Base-by-base conservation (phyloP, 352 stramenopile species). In the Globisporangium carolinianum region DNA sequence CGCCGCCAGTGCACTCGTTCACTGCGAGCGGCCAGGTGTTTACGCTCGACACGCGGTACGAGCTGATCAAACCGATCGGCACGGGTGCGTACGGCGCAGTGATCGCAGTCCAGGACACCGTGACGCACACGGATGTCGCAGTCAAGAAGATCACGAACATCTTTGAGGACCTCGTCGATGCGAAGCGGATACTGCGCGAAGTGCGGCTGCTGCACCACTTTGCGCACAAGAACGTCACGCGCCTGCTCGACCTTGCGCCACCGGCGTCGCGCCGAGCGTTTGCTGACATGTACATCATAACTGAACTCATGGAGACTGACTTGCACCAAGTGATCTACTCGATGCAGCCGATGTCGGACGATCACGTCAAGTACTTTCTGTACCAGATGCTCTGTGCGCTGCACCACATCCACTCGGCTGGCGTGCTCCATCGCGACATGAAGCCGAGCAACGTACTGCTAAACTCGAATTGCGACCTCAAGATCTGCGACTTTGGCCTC, bases 141-240 rank as follows among this genome's bases (percentile, higher is more conserved):
- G 96, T 98, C 53, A 98, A 98, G 73, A 98, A 98, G 70, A 96
- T 98, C 55, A 80, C 86, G 0, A 86, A 87, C 47, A 89, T 91
- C 24, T 98, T 98, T 68, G 89, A 97, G 46, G 96, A 99, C 69
- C 85, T 99, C 48, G 96, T 98, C 53, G 97, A 99, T 73, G 97
- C 97, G 14, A 99, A 99, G 70, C 86, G 97, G 17, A 99, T 99
- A 65, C 71, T 99, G 36, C 78, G 96, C 12, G 96, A 98, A 66
- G 94, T 98, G 59, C 72, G 83, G 14, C 59, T 97, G 32, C 51
- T 97, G 35, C 69, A 74, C 12, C 83, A 94, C 51, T 91, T 98
- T 85, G 67, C 76, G 24, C 87, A 94, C 67, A 89, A 96, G 68
- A 97, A 97, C 67, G 97, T 99, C 66, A 96, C 98, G 15, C 63